Base-by-base conservation (phyloP, 352 stramenopile species). In the Bremia lactucae region DNA sequence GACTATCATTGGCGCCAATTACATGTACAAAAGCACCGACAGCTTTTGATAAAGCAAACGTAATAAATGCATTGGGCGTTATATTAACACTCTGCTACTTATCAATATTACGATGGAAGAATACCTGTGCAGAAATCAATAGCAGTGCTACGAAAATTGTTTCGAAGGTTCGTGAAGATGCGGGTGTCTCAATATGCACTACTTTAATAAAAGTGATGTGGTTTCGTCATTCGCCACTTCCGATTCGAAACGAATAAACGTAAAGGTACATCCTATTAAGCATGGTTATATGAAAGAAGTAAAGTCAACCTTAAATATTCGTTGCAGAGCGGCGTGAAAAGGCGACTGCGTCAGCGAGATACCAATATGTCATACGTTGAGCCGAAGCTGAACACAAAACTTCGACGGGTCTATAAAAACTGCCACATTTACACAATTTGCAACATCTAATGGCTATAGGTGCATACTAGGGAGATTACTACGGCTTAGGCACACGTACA, bases 301-400 rank as follows among this genome's bases (percentile, higher is more conserved):
- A n/a, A 7, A 36, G 31, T 23, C 45, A 25, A 42, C n/a, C 25
- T 38, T 7, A 13, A 10, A 35, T 6, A 8, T 25, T 46, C 18
- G 23, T 36, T 20, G 21, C 34, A 62, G 57, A 14, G 16, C 36
- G 40, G 31, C 44, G 15, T 42, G 0, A 40, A 57, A 21, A 62
- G 55, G 16, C 58, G 47, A 24, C 55, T 77, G 21, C 71, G 73
- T 10, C 44, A 59, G 4, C 71, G 74, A 37, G 62, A 65, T 40
- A 24, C 58, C 15, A 46, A 36, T 6, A 28, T 72, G 4, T 71
- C 62, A n/a, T 87, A 84, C 31, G 43, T 72, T 9, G 70, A 85
- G 35, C 63, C 72, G 1, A 78, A 66, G 31, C 37, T 84, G 23
- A 85, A 83, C 49, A 50, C 50, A 20, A 87, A 85, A 45, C 62